These are phyloP conservation scores for Plectranthus barbatus DNA, from an alignment of 257 asterid genomes.

Conservation along the genomic window DNA sequence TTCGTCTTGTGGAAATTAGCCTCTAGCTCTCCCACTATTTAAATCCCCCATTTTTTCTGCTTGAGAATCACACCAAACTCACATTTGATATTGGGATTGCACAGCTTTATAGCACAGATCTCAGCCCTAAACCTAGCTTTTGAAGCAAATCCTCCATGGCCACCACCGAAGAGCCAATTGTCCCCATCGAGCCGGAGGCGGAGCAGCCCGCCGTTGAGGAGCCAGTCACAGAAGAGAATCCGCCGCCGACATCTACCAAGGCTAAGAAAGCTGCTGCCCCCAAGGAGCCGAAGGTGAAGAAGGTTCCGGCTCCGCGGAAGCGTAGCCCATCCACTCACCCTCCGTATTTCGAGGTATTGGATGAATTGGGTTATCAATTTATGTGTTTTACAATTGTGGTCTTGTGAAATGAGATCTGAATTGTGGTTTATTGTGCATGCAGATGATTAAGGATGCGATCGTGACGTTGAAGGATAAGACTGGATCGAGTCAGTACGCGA, in stretches of 20 bases:
- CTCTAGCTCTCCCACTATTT: conserved; percentile 31
- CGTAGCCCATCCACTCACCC: conserved; percentile 44
- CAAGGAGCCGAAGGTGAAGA: conserved; percentile 42
- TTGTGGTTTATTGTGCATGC: not conserved
- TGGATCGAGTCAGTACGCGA: conserved; percentile 85
- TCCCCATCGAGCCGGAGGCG: conserved; percentile 18
- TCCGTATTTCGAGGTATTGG: conserved; percentile 64
- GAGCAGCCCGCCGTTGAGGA: conserved; percentile 19
- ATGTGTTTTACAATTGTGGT: not conserved
- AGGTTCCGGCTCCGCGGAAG: conserved; percentile 53
- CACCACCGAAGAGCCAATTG: conserved; percentile 45
- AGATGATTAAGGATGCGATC: conserved; percentile 85
- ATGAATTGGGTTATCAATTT: not conserved
- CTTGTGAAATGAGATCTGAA: conserved; percentile 14
- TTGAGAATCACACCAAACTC: conserved; percentile 18
- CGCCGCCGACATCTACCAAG: conserved; percentile 29
- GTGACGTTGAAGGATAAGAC: conserved; percentile 56
- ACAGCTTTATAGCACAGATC: conserved; percentile 8
- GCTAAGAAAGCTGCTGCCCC: conserved; percentile 14
- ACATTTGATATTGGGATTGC: not conserved
- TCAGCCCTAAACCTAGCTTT: conserved; percentile 18
- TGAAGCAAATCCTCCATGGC: conserved; percentile 20
- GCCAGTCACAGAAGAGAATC: conserved; percentile 14
- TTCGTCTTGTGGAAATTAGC: conserved; percentile 24
- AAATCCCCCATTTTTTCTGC: conserved; percentile 32